phyloP scores from a whole-genome alignment of 2,329 filamentous ascomycete genomes.

The Aureobasidium vineae region DNA sequence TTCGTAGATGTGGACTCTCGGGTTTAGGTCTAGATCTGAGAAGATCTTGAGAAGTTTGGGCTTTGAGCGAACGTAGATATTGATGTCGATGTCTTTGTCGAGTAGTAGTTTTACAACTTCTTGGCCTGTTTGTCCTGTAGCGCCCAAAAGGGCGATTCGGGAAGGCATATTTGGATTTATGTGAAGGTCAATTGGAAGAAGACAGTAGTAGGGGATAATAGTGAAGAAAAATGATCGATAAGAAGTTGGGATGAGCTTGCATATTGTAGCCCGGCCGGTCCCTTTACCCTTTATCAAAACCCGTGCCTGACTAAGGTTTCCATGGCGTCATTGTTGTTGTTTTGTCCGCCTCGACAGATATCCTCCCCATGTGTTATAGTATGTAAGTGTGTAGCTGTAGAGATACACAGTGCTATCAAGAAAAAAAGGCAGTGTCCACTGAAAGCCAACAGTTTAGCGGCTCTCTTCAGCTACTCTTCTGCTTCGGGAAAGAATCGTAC shows the following conservation, averaged over 20 bases:
- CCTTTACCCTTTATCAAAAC: not conserved
- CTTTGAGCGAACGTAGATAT: conserved; percentile 1
- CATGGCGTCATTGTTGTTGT: not conserved
- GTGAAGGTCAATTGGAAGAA: no score
- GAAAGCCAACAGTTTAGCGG: no score
- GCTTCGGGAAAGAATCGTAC: no score
- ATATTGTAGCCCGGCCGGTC: not conserved
- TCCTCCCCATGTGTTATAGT: no score
- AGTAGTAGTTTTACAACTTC: not conserved
- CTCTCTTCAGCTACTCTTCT: no score
- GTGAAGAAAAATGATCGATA: not conserved
- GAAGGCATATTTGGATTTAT: not conserved
- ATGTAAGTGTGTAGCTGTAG: no score
- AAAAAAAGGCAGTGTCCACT: no score
- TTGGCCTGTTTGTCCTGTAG: not conserved
- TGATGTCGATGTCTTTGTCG: not conserved
- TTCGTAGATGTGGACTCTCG: not conserved
- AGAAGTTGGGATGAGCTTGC: not conserved
- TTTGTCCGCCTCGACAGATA: no score
- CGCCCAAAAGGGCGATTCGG: not conserved
- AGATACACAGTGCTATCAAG: no score
- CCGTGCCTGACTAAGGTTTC: not conserved
- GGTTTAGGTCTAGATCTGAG: not conserved
- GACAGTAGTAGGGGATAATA: no score
- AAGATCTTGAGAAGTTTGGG: not conserved